phyloP scores from a whole-genome alignment of 2,329 filamentous ascomycete species.

The Cadophora gregata region DNA sequence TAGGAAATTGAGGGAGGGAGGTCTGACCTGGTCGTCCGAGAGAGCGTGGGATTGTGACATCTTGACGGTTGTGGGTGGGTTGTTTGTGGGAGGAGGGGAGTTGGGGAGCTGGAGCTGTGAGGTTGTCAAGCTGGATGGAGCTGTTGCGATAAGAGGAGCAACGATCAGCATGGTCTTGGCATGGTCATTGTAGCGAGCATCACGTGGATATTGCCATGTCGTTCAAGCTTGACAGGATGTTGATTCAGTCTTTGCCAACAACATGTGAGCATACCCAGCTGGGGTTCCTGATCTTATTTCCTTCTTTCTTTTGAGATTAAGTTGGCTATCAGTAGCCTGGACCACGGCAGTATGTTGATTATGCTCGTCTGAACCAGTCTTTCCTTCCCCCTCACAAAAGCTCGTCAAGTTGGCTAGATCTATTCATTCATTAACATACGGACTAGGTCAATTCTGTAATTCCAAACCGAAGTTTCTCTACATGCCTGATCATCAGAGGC shows the following conservation, averaged over 20 bases:
- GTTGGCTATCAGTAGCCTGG: too few relatives aligned
- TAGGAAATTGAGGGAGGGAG: conserved; percentile 3
- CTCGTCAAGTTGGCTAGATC: too few relatives aligned
- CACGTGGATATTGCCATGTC: conserved; percentile 21
- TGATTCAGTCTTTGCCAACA: background rate
- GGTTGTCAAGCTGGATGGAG: conserved; percentile 35
- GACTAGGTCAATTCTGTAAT: too few relatives aligned
- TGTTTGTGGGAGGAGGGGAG: conserved; percentile 25
- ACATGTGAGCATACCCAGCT: background rate
- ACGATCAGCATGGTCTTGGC: conserved; percentile 23
- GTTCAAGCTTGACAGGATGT: background rate
- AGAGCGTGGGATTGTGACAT: conserved; percentile 95
- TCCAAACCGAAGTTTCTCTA: too few relatives aligned
- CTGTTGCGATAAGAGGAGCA: conserved; percentile 39
- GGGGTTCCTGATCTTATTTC: background rate
- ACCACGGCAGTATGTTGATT: too few relatives aligned
- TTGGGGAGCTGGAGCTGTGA: conserved; percentile 29
- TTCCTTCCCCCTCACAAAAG: too few relatives aligned
- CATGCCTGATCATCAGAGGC: too few relatives aligned
- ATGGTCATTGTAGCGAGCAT: conserved; percentile 31
- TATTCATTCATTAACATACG: too few relatives aligned
- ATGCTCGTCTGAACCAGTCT: too few relatives aligned
- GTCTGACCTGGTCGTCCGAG: conserved; percentile 90
- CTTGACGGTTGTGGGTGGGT: conserved; percentile 50
- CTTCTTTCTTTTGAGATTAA: too few relatives aligned